These are phyloP conservation scores for Castanea sativa DNA, from an alignment of 306 rosid species.

Conservation along the genomic window DNA sequence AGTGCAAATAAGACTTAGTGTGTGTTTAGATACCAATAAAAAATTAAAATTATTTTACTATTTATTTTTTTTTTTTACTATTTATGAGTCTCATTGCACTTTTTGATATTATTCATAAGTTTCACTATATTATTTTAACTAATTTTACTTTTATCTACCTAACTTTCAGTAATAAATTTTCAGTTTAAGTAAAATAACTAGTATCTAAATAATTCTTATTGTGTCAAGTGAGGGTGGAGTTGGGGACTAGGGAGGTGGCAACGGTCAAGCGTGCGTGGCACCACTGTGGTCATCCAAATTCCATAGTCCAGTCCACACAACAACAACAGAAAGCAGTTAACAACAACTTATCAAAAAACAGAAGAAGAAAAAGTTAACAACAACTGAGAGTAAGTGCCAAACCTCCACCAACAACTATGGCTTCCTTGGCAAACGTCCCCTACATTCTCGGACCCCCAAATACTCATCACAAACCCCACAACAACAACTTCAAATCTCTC, in stretches of 20 bases:
- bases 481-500: background rate
- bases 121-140: no score
- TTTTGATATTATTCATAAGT: no score
- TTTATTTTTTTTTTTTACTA: no score
- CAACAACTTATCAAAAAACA: no score
- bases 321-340: background rate
- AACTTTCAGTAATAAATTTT: no score
- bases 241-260: slow-evolving; percentile 8
- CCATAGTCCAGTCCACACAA: background rate
- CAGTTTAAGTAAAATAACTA: no score
- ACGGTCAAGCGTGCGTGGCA: slow-evolving; percentile 53
- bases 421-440: slow-evolving; percentile 24
- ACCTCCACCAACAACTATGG: slow-evolving; percentile 22
- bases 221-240: background rate
- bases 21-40: no score
- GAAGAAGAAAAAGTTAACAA: background rate
- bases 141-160: no score
- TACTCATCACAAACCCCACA: background rate
- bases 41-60: no score
- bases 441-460: slow-evolving; percentile 21
- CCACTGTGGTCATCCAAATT: slow-evolving; percentile 42
- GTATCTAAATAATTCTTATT: no score
- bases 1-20: no score
- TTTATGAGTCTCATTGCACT: no score
- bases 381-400: background rate